phyloP scores from a whole-genome alignment of 2,329 filamentous ascomycete species.

The Coniochaeta prunicola region DNA sequence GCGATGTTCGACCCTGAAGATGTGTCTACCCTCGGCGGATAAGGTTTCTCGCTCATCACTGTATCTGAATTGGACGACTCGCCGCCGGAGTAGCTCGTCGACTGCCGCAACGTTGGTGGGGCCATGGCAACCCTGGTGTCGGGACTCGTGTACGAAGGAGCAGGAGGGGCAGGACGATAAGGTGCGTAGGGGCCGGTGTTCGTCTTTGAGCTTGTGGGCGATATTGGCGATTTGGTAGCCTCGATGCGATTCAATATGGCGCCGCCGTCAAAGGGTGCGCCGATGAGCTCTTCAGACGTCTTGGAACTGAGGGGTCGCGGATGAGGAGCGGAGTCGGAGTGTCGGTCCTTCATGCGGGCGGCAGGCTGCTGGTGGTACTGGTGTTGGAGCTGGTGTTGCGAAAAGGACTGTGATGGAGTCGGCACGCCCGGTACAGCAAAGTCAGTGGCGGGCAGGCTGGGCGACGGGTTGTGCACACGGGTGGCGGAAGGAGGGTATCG shows the following conservation, averaged over 20 bases:
- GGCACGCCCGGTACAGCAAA: constrained; percentile 4
- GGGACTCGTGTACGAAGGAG: constrained; percentile 40
- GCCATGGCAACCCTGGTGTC: constrained; percentile 43
- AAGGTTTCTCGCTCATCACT: constrained; percentile 40
- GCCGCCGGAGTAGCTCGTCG: constrained; percentile 54
- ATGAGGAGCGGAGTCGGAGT: constrained; percentile 20
- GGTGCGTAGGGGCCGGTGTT: constrained; percentile 16
- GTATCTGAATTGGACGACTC: constrained; percentile 27
- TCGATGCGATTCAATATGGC: constrained; percentile 56
- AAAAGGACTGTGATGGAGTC: constrained; percentile 5
- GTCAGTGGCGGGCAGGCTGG: constrained; percentile 13
- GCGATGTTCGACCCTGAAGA: constrained; percentile 30
- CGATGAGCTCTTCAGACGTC: constrained; percentile 53
- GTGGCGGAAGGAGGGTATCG: constrained; percentile 31
- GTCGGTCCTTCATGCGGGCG: constrained; percentile 10
- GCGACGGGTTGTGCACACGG: constrained; percentile 32
- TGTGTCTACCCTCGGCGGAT: constrained; percentile 34
- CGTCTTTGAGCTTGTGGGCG: constrained; percentile 19
- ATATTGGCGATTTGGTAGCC: constrained; percentile 30
- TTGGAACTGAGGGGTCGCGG: constrained; percentile 31
- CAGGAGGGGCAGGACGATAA: constrained; percentile 19
- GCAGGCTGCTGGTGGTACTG: constrained; percentile 4
- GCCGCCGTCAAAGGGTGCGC: constrained; percentile 58
- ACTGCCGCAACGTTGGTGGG: constrained; percentile 53
- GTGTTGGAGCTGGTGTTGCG: not conserved